Conservation (phyloP, 2,329 filamentous ascomycete species). For the Scorias spongiosa region DNA sequence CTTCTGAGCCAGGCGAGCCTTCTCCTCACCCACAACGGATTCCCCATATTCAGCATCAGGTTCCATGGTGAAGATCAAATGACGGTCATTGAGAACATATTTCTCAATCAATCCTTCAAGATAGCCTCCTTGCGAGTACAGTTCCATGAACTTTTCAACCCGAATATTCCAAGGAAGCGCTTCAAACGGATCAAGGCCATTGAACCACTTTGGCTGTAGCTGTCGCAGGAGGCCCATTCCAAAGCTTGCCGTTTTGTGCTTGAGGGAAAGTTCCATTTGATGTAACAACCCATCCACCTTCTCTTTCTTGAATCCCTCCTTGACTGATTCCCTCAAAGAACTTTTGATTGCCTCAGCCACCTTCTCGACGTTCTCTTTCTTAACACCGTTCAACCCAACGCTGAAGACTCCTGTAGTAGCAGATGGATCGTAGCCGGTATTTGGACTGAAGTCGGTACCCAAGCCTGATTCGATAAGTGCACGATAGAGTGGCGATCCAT, state of each 20-base stretch:
- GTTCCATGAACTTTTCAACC: constrained; percentile 64
- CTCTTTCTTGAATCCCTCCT: constrained; percentile 69
- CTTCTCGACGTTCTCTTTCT: constrained; percentile 59
- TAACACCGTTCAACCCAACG: constrained; percentile 79
- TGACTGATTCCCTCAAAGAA: constrained; percentile 53
- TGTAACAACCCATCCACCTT: constrained; percentile 93
- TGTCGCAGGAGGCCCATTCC: constrained; percentile 82
- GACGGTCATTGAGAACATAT: constrained; percentile 76
- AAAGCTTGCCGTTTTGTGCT: constrained; percentile 94
- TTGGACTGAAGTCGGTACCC: constrained; percentile 86
- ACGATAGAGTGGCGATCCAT: constrained; percentile 83
- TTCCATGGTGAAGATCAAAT: constrained; percentile 85
- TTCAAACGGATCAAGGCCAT: constrained; percentile 82
- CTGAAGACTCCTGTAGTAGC: constrained; percentile 69
- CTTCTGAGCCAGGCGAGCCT: constrained; percentile 55
- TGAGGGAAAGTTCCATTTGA: constrained; percentile 79
- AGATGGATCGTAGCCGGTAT: constrained; percentile 77
- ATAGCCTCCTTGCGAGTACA: constrained; percentile 62
- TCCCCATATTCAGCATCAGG: constrained; percentile 63
- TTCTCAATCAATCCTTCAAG: constrained; percentile 75
- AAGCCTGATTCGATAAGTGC: constrained; percentile 79
- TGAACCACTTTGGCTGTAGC: constrained; percentile 87
- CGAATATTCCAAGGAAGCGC: constrained; percentile 85
- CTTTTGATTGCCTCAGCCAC: constrained; percentile 60
- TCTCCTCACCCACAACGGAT: constrained; percentile 63